Conservation (phyloP, 2,329 filamentous ascomycete species). For the Westerdykella sp. region DNA sequence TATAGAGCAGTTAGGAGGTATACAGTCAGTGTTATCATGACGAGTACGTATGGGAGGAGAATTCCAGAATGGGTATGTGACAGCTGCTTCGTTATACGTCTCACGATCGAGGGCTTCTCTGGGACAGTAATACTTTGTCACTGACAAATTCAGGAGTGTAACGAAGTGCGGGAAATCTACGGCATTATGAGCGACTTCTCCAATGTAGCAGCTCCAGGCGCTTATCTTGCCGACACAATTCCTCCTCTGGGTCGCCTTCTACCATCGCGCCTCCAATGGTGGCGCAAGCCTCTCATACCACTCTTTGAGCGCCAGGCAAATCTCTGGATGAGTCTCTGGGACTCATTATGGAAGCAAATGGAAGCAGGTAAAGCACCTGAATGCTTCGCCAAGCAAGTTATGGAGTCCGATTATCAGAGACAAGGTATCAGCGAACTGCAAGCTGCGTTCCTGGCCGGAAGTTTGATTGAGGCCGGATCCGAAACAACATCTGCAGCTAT, state of each 20-base stretch:
- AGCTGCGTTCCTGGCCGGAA: conserved; percentile 32
- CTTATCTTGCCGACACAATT: conserved; percentile 28
- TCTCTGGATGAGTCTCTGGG: conserved; percentile 30
- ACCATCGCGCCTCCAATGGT: conserved; percentile 26
- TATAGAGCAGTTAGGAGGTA: conserved; percentile 28
- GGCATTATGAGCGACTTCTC: conserved; percentile 33
- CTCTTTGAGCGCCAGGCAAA: conserved; percentile 28
- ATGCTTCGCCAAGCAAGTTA: conserved; percentile 33
- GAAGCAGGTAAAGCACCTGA: conserved; percentile 29
- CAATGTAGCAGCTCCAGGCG: conserved; percentile 21
- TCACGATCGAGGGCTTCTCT: neutral
- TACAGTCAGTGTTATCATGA: conserved; percentile 34
- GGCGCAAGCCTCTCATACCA: conserved; percentile 22
- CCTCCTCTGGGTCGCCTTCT: conserved; percentile 23
- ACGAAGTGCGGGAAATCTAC: conserved; percentile 29
- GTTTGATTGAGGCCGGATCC: conserved; percentile 37
- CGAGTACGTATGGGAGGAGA: conserved; percentile 30
- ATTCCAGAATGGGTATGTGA: conserved; percentile 27
- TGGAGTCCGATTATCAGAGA: conserved; percentile 34
- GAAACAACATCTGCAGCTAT: conserved; percentile 36
- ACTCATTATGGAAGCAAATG: conserved; percentile 24
- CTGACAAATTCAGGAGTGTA: conserved; percentile 18
- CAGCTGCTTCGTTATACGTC: neutral
- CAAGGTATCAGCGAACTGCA: conserved; percentile 33
- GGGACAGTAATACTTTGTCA: neutral